These are phyloP conservation scores for Xylaria curta DNA, from an alignment of 495 filamentous ascomycete genomes.

Conservation along the genomic window DNA sequence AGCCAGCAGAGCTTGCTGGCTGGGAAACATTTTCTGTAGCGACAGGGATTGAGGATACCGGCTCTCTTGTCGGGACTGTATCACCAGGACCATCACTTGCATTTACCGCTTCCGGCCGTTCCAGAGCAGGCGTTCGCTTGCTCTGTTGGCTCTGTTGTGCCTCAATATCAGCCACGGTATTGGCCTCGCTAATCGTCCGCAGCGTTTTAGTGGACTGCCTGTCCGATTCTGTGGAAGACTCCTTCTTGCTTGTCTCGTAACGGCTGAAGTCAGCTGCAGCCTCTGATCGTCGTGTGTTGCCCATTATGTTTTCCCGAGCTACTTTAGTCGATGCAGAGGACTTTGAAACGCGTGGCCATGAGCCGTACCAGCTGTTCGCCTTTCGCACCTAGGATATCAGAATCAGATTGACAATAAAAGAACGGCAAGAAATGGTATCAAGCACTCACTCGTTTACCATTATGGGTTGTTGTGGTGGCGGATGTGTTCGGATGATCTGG, in stretches of 20 bases:
- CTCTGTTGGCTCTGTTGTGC: conserved; percentile 30
- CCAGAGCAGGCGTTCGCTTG: conserved; percentile 36
- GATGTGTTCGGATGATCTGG: conserved; percentile 29
- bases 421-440: conserved; percentile 8
- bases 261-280: conserved; percentile 53
- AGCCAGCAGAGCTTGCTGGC: conserved; percentile 53
- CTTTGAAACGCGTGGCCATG: conserved; percentile 71
- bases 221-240: conserved; percentile 34
- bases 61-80: not conserved
- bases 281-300: conserved; percentile 50
- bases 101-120: not conserved
- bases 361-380: conserved; percentile 67
- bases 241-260: conserved; percentile 50
- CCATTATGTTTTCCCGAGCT: conserved; percentile 78
- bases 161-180: conserved; percentile 9
- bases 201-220: conserved; percentile 35
- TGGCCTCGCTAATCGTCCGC: conserved; percentile 34
- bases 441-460: conserved; percentile 32
- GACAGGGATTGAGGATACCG: not conserved
- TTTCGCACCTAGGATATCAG: conserved; percentile 53
- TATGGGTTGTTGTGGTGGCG: conserved; percentile 26
- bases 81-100: not conserved
- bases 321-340: conserved; percentile 75
- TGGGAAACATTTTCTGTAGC: conserved; percentile 25
- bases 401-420: conserved; percentile 24